A percentile compares a stretch with the other conserved stretches of the same genome.
phyloP scores from a whole-genome alignment of 345 rosid species.

The Aquilaria sinensis region DNA sequence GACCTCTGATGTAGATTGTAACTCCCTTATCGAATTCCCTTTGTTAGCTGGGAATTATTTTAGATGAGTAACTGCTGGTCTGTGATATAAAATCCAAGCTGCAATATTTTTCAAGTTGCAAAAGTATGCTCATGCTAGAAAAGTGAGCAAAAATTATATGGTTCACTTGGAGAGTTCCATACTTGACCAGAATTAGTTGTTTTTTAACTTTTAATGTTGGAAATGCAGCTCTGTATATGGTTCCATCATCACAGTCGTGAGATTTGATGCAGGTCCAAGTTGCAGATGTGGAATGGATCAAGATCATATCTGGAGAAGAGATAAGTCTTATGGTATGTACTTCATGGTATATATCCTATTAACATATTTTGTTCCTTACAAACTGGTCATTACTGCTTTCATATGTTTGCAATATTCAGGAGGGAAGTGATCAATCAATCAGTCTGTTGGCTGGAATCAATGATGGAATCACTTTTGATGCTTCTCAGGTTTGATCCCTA shows the following conservation, averaged over 20 bases:
- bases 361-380: not conserved
- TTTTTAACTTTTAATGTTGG: no score
- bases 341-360: conserved; percentile 6
- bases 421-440: conserved; percentile 52
- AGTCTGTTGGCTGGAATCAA: conserved; percentile 62
- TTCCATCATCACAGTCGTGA: conserved; percentile 15
- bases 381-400: conserved; percentile 5
- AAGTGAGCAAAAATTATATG: no score
- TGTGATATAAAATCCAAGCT: no score
- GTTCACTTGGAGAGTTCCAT: no score
- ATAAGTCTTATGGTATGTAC: conserved; percentile 79
- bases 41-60: no score
- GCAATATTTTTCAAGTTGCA: no score
- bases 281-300: conserved; percentile 92
- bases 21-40: no score
- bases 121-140: no score
- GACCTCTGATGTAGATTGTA: no score
- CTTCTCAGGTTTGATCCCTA: conserved; percentile 58
- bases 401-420: conserved; percentile 44
- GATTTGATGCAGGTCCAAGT: conserved; percentile 66
- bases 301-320: conserved; percentile 63
- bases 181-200: no score
- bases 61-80: no score
- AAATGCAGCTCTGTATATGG: not conserved
- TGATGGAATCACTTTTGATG: conserved; percentile 65